Conservation (phyloP, 495 filamentous ascomycete species). For the Penicillium paradoxum region DNA sequence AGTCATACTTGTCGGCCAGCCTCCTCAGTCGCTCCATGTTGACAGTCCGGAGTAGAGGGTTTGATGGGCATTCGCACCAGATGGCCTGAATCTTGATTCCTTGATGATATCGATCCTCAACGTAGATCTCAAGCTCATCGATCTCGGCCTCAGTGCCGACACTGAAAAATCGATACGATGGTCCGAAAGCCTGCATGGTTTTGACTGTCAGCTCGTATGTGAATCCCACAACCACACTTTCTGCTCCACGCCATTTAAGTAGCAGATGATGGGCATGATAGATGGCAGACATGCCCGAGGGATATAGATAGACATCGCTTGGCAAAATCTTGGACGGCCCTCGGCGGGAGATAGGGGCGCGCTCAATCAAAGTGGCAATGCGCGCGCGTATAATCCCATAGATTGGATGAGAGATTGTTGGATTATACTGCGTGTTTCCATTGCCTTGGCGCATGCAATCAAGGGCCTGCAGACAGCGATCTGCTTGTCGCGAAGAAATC, state of each 20-base stretch:
- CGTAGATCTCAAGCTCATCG: constrained; percentile 31
- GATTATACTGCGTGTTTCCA: too few relatives aligned
- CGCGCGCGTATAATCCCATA: too few relatives aligned
- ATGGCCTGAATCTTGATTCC: constrained; percentile 28
- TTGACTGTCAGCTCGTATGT: constrained; percentile 33
- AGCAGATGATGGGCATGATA: constrained; percentile 12
- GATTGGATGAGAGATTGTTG: too few relatives aligned
- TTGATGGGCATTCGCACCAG: constrained; percentile 45
- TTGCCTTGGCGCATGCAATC: not conserved
- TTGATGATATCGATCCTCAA: not conserved
- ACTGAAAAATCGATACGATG: constrained; percentile 29
- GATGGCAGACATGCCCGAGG: constrained; percentile 46
- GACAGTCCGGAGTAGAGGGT: constrained; percentile 39
- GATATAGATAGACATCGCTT: constrained; percentile 40
- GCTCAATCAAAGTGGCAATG: too few relatives aligned
- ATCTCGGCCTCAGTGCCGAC: constrained; percentile 25
- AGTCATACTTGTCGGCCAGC: constrained; percentile 38
- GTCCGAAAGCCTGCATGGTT: constrained; percentile 13
- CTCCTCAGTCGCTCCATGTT: constrained; percentile 38
- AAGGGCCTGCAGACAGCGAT: not conserved
- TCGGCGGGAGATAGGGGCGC: too few relatives aligned
- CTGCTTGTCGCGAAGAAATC: not conserved
- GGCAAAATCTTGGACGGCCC: not conserved
- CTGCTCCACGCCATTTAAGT: not conserved
- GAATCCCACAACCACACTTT: constrained; percentile 21